These are phyloP conservation scores for Ramularia collo-cygni DNA, from an alignment of 2,329 filamentous ascomycete genomes.

Conservation along the genomic window DNA sequence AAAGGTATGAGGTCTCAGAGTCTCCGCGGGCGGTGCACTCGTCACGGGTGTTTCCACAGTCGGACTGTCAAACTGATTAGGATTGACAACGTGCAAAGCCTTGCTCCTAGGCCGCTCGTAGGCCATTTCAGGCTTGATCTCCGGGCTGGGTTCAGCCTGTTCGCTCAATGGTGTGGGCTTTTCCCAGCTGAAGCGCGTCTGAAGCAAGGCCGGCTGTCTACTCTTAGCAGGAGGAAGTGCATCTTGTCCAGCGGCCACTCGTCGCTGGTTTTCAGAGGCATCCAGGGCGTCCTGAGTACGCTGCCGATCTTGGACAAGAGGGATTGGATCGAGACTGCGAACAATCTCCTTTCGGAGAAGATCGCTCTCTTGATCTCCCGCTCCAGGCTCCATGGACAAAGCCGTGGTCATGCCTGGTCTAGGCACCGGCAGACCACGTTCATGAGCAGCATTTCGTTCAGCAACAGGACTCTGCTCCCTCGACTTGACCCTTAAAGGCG, in stretches of 20 bases:
- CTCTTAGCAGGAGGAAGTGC: conserved; percentile 20
- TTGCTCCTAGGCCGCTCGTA: conserved; percentile 28
- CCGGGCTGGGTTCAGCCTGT: conserved; percentile 18
- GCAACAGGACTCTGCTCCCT: conserved; percentile 7
- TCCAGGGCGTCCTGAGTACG: conserved; percentile 26
- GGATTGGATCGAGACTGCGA: conserved; percentile 54
- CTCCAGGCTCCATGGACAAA: conserved; percentile 19
- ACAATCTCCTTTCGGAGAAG: conserved; percentile 68
- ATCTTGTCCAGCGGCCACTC: conserved; percentile 17
- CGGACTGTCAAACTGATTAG: conserved; percentile 24
- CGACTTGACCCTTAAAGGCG: conserved; percentile 14
- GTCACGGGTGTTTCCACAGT: conserved; percentile 6
- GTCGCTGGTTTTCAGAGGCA: conserved; percentile 19
- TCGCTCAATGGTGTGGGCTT: conserved; percentile 11
- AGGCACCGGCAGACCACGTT: not conserved
- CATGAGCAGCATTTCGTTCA: not conserved
- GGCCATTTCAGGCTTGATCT: conserved; percentile 23
- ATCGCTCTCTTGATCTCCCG: conserved; percentile 62
- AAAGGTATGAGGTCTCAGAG: conserved; percentile 3
- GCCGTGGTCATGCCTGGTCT: conserved; percentile 14
- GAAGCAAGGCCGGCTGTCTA: conserved; percentile 18
- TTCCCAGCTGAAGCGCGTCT: conserved; percentile 35
- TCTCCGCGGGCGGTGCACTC: not conserved
- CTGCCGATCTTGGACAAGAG: conserved; percentile 16
- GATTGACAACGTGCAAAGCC: conserved; percentile 40